phyloP scores from a whole-genome alignment of 2,329 filamentous ascomycete species.

The Fusarium vanettenii region DNA sequence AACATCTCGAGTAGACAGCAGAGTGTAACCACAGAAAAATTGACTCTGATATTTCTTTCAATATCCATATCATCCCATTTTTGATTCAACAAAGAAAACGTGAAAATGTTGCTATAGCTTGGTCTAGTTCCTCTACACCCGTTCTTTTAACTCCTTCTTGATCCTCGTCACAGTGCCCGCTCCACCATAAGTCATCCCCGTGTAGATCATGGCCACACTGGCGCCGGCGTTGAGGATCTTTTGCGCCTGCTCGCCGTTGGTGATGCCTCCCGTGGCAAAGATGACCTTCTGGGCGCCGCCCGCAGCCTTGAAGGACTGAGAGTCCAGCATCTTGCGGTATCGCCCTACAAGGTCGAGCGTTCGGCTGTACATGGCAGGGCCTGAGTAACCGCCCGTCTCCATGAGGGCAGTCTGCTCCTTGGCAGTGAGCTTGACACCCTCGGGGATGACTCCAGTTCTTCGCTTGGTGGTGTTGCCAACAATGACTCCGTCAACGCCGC shows the following conservation, averaged over 20 bases:
- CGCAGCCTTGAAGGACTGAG: slow-evolving; percentile 50
- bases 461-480: slow-evolving; percentile 97
- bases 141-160: slow-evolving; percentile 69
- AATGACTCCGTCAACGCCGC: slow-evolving; percentile 93
- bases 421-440: slow-evolving; percentile 71
- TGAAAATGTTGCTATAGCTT: slow-evolving; percentile 33
- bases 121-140: slow-evolving; percentile 45
- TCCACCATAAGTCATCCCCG: slow-evolving; percentile 74
- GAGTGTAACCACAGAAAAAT: not conserved
- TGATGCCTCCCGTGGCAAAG: slow-evolving; percentile 94
- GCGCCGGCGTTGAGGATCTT: slow-evolving; percentile 89
- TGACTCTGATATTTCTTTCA: not conserved
- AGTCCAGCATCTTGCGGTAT: slow-evolving; percentile 78
- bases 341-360: slow-evolving; percentile 82
- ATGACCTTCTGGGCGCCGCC: slow-evolving; percentile 76
- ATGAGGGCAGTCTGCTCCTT: slow-evolving; percentile 75
- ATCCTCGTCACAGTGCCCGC: slow-evolving; percentile 73
- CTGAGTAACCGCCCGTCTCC: slow-evolving; percentile 90
- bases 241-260: slow-evolving; percentile 84
- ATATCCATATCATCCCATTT: slow-evolving; percentile 6
- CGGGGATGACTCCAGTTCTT: slow-evolving; percentile 76
- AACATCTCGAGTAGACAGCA: not conserved
- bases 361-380: slow-evolving; percentile 86
- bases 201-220: slow-evolving; percentile 92
- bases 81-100: slow-evolving; percentile 34